Evolutionary conservation across 2,329 filamentous ascomycete species (phyloP).

Genomic region (Chrysosporium keratinophilum): DNA sequence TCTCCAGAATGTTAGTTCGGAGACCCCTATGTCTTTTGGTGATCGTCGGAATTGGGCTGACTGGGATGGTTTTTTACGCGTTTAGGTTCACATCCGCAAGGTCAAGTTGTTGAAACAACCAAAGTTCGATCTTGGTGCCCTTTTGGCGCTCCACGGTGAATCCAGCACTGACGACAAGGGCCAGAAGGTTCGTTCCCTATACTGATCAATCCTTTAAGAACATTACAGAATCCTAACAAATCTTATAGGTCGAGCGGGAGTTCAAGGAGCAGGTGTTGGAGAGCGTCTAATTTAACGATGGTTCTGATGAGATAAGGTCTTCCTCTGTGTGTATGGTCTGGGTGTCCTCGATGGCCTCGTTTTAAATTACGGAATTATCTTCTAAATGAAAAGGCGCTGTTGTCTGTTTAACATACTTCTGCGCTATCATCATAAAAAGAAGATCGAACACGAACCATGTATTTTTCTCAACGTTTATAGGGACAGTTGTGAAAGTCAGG

Average conservation of each 20-base stretch:
- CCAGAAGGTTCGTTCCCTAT: slow-evolving; percentile 60
- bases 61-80: not conserved
- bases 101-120: slow-evolving; percentile 98
- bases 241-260: slow-evolving; percentile 58
- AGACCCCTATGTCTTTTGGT: not conserved
- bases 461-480: slow-evolving; percentile 10
- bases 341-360: slow-evolving; percentile 9
- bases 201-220: slow-evolving; percentile 7
- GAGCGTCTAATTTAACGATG: slow-evolving; percentile 60
- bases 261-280: slow-evolving; percentile 98
- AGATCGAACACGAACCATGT: slow-evolving; percentile 6
- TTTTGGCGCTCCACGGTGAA: slow-evolving; percentile 96
- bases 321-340: slow-evolving; percentile 11
- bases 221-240: not conserved
- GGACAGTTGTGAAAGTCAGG: slow-evolving; percentile 7
- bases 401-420: slow-evolving; percentile 6
- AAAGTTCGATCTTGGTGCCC: slow-evolving; percentile 96
- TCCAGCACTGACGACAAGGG: slow-evolving; percentile 90
- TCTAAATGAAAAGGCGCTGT: slow-evolving; percentile 13
- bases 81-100: slow-evolving; percentile 97
- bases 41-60: slow-evolving; percentile 12
- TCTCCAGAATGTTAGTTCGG: slow-evolving; percentile 77
- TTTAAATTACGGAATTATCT: slow-evolving; percentile 13
- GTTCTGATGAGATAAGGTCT: slow-evolving; percentile 11
- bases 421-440: not conserved